phyloP scores from a whole-genome alignment of 805 yeast genomes.

The Scheffersomyces coipomensis region DNA sequence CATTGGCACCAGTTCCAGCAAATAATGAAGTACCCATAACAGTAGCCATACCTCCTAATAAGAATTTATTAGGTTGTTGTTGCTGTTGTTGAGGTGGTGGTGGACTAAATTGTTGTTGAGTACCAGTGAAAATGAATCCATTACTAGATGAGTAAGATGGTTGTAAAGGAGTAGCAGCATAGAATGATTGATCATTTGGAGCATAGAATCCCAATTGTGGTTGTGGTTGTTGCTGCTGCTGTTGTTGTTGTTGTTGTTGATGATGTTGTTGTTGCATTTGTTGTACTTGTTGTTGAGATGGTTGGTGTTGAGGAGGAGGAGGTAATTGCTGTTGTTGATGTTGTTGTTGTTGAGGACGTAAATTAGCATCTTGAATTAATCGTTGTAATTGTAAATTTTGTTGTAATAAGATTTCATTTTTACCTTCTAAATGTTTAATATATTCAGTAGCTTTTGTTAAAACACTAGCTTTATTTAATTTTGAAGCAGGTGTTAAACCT shows the following conservation, averaged over 20 bases:
- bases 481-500: constrained; percentile 74
- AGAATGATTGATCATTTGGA: constrained; percentile 8
- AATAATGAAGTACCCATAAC: constrained; percentile 61
- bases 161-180: constrained; percentile 5
- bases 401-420: constrained; percentile 47
- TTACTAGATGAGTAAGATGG: not conserved
- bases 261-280: constrained; percentile 12
- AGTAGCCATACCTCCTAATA: constrained; percentile 65
- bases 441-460: constrained; percentile 76
- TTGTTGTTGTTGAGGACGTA: constrained; percentile 9
- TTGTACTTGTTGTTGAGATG: constrained; percentile 9
- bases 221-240: constrained; percentile 12
- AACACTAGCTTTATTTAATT: constrained; percentile 75
- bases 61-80: constrained; percentile 39
- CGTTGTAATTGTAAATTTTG: constrained; percentile 46
- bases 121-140: not conserved
- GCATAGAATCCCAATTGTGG: constrained; percentile 20
- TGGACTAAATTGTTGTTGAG: constrained; percentile 12
- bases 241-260: constrained; percentile 12
- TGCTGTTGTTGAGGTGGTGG: constrained; percentile 6
- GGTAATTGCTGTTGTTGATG: constrained; percentile 5
- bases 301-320: constrained; percentile 10
- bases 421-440: constrained; percentile 67
- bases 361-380: constrained; percentile 33
- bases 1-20: constrained; percentile 45